Evolutionary conservation across 805 yeast genomes (phyloP).

Genomic region (Saturnispora dispora): DNA sequence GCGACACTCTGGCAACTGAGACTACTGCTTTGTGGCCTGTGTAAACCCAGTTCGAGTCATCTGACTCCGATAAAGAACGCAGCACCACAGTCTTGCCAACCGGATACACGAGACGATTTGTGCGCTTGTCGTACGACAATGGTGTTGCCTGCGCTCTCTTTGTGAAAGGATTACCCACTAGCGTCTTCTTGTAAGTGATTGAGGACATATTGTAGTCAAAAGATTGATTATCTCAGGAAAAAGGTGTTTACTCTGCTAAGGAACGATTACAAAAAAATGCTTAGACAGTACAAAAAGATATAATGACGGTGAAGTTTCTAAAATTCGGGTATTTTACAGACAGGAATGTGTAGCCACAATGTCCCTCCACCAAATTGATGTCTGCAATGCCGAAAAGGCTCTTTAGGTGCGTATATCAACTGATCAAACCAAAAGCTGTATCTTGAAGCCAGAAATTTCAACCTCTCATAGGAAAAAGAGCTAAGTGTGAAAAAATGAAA

Average conservation of each 20-base stretch:
- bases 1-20: constrained; percentile 80
- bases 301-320: not conserved
- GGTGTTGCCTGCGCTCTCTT: constrained; percentile 60
- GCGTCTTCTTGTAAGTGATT: constrained; percentile 23
- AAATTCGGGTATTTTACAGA: not conserved
- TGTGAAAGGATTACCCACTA: constrained; percentile 79
- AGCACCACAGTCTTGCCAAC: constrained; percentile 72
- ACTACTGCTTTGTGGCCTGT: constrained; percentile 61
- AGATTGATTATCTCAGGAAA: not conserved
- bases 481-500: not conserved
- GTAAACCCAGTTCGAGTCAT: constrained; percentile 32
- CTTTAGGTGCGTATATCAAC: not conserved
- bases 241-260: not conserved
- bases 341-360: not conserved
- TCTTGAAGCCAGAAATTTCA: not conserved
- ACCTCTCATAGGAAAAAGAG: not conserved
- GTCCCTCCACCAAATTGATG: not conserved
- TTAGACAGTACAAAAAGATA: not conserved
- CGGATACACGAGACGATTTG: constrained; percentile 71
- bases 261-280: not conserved
- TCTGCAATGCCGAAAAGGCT: too few species aligned
- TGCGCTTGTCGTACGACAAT: constrained; percentile 61
- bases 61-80: constrained; percentile 49
- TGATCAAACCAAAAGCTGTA: not conserved
- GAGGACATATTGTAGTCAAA: constrained; percentile 10